phyloP scores from a whole-genome alignment of 768 basidiomycete species.

The Amanita pseudoporphyria region DNA sequence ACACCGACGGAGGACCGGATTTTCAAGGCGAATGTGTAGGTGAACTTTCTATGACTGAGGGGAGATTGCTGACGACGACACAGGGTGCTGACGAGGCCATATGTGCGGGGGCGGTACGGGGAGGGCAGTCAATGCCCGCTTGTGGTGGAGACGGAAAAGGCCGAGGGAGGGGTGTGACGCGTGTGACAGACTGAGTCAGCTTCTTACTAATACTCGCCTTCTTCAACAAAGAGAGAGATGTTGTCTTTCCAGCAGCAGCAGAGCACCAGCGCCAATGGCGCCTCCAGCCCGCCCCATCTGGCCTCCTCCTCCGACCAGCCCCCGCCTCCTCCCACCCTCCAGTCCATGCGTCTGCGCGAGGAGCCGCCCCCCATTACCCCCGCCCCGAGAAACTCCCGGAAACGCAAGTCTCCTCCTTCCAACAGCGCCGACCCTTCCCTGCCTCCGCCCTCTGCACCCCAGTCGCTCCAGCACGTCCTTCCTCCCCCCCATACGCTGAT shows the following conservation, averaged over 20 bases:
- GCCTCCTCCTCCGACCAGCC: neutral
- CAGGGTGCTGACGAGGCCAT: conserved; percentile 61
- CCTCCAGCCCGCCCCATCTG: conserved; percentile 24
- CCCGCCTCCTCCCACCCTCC: conserved; percentile 11
- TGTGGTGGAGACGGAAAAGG: conserved; percentile 21
- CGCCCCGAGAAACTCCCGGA: conserved; percentile 39
- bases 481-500: conserved; percentile 48
- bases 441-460: conserved; percentile 19
- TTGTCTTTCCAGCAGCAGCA: conserved; percentile 27
- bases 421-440: conserved; percentile 21
- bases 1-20: conserved; percentile 42
- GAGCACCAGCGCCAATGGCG: conserved; percentile 16
- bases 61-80: neutral
- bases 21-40: conserved; percentile 55
- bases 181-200: conserved; percentile 27
- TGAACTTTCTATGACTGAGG: conserved; percentile 1
- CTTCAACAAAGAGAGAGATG: conserved; percentile 21
- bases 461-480: conserved; percentile 40
- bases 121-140: conserved; percentile 59
- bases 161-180: neutral
- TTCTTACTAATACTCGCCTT: conserved; percentile 38
- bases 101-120: conserved; percentile 39
- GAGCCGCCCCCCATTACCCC: conserved; percentile 40
- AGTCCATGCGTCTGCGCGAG: conserved; percentile 53
- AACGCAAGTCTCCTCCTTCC: conserved; percentile 66